Evolutionary conservation across 768 basidiomycete genomes (phyloP).

Genomic region (Lentinula sp.): DNA sequence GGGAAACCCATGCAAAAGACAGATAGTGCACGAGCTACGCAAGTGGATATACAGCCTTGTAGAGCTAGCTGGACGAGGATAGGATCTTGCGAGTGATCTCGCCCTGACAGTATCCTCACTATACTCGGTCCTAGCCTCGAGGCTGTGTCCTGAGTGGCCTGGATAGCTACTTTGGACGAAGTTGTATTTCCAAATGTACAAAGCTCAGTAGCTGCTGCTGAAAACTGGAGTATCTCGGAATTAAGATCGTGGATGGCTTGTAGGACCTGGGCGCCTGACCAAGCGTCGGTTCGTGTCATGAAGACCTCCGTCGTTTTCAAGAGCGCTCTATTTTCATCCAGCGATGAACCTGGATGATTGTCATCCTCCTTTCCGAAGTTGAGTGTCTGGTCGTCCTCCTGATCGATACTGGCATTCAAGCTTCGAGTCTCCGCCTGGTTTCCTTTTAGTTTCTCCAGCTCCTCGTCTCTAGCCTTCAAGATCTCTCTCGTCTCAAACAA

Average conservation of each 20-base stretch:
- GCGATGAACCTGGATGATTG: neutral
- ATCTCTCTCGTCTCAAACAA: conserved; percentile 60
- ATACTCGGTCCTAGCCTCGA: conserved; percentile 60
- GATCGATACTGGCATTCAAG: conserved; percentile 8
- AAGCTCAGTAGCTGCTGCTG: conserved; percentile 67
- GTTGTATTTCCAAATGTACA: conserved; percentile 43
- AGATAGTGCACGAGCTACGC: conserved; percentile 60
- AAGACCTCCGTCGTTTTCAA: conserved; percentile 56
- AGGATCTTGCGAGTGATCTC: conserved; percentile 71
- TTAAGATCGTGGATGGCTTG: conserved; percentile 78
- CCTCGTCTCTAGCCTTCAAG: conserved; percentile 49
- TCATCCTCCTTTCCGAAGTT: neutral
- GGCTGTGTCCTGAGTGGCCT: conserved; percentile 54
- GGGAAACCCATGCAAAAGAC: conserved; percentile 74
- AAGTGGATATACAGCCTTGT: conserved; percentile 64
- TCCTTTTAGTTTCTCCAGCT: conserved; percentile 48
- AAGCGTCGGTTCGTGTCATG: conserved; percentile 66
- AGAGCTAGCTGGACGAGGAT: conserved; percentile 72
- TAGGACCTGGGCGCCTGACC: conserved; percentile 74
- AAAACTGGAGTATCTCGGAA: conserved; percentile 75
- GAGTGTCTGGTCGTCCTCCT: neutral
- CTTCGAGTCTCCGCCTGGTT: conserved; percentile 9
- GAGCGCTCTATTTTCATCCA: conserved; percentile 53
- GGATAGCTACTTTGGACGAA: conserved; percentile 33
- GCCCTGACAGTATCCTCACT: conserved; percentile 50